Base-by-base conservation (phyloP, 73 alveolate species). In the Paramecium pentaurelia region DNA sequence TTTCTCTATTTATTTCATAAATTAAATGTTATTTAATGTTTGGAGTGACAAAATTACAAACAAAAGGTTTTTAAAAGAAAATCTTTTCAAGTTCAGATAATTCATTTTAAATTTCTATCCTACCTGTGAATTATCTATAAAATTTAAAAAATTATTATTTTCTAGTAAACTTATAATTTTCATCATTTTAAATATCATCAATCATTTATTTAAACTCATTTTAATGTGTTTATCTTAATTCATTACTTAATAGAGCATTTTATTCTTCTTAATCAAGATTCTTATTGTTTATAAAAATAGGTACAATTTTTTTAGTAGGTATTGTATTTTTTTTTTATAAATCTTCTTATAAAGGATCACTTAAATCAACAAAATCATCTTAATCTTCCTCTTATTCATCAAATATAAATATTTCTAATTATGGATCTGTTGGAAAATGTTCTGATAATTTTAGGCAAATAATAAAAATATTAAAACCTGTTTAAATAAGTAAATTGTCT, bases 61-160 rank as follows among this genome's bases (percentile, higher is more conserved):
- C 42, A 45, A 89, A 89, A 8, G 94, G 94, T 71, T 71, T 89
- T 89, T 89, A 73, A 58, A 89, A 89, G 49, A 58, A 89, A 4
- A 89, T 22, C 58, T 80, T 80, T 80, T 80, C 91, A 22, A 80
- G 22, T 49, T 47, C 28, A 18, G 14, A 8, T 32, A 14, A 18
- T 80, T 42, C 22, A 49, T 80, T 80, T 47, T 80, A 44, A 2
- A 80, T 45, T 80, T 80, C 91, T 3, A 80, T 49, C 6, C 91
- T 80, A 1, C 91, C 91, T 80, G 75, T 80, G 30, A 32, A 80
- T 80, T 42, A 40, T 25, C 91, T 80, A 47, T 80, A 80, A 49
- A 80, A 80, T 80, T 80, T 80, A 47, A 80, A 80, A 25, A 45
- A 80, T 1, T 6, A 6, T 45, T 42, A 8, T 18, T 80, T 80